A percentile compares a stretch with the other conserved stretches of the same genome.
phyloP scores from a whole-genome alignment of 2,329 filamentous ascomycete genomes.

The Lachnellula arida region DNA sequence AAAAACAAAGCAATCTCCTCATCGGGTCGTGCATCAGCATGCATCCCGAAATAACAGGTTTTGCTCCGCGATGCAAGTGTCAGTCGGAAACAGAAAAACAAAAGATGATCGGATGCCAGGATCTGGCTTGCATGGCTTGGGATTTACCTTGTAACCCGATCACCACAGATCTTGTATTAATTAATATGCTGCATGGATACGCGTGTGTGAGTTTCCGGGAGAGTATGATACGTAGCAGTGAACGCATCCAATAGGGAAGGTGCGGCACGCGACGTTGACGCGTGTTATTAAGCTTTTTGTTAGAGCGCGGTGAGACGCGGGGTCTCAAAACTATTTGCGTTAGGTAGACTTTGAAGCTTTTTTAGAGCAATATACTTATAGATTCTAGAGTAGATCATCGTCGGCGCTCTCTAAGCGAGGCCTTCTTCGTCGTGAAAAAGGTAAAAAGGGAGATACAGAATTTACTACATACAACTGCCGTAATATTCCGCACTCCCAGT shows the following conservation, averaged over 20 bases:
- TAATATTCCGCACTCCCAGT: neutral
- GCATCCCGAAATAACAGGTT: too few species aligned
- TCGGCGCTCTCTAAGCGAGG: too few species aligned
- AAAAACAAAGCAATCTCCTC: neutral
- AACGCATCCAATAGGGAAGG: neutral
- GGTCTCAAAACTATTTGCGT: too few species aligned
- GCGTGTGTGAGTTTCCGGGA: neutral
- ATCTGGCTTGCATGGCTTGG: constrained; percentile 1
- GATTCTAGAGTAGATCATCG: too few species aligned
- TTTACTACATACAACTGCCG: neutral
- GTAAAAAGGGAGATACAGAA: too few species aligned
- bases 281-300: neutral
- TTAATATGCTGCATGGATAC: constrained; percentile 1
- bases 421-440: too few species aligned
- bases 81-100: neutral
- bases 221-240: neutral
- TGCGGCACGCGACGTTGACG: neutral
- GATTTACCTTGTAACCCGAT: constrained; percentile 17
- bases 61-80: neutral
- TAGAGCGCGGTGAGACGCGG: neutral
- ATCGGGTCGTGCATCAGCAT: neutral
- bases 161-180: constrained; percentile 7
- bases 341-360: too few species aligned
- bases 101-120: constrained; percentile 8
- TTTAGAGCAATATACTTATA: too few species aligned